Base-by-base conservation (phyloP, 176 grass and related monocot genomes). In the Oropetium thomaeum region DNA sequence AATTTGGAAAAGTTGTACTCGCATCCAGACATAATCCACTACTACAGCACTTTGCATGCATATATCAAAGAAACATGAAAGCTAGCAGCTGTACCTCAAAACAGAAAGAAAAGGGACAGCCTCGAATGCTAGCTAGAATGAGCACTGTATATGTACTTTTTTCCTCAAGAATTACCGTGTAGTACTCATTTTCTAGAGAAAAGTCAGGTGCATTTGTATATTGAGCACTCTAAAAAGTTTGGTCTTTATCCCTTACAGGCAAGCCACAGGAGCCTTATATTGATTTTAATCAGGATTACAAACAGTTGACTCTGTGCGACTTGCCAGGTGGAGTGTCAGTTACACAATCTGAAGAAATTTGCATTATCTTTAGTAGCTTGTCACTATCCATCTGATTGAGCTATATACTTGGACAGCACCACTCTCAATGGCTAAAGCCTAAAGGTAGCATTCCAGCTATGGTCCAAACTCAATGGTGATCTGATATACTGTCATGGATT, bases 21-120 rank as follows among this genome's bases (percentile, higher is more conserved):
- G 23, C 48, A 45, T 71, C 58, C 37, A 82, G 58, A 77, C 65
- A 71, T 77, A 25, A 64, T 30, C 71, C 72, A 34, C 12, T 15
- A 32, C 64, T 67, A 30, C 47, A 65, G 45, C 78, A 87, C 66
- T 25, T 52, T 31, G 22, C 66, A 58, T 77, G 8, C 19, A 52
- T 16, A 70, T 38, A 64, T 75, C 44, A 74, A 75, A 57, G 22
- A 71, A 81, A 81, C 55, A 58, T 29, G 71, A 35, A 70, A 74
- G n/a, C n/a, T n/a, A n/a, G 70, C 55, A 31, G 7, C 55, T 28
- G 9, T 79, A 19, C 54, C 53, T 70, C 30, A 76, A 41, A 11
- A 73, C 34, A 67, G 14, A 13, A 14, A 38, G 59, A 67, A 37
- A 71, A 30, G 60, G 57, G 28, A 70, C 43, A 63, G 49, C 9